These are phyloP conservation scores for Uromyces viciae-fabae DNA, from an alignment of 1,284 basidiomycete species.

Conservation along the genomic window DNA sequence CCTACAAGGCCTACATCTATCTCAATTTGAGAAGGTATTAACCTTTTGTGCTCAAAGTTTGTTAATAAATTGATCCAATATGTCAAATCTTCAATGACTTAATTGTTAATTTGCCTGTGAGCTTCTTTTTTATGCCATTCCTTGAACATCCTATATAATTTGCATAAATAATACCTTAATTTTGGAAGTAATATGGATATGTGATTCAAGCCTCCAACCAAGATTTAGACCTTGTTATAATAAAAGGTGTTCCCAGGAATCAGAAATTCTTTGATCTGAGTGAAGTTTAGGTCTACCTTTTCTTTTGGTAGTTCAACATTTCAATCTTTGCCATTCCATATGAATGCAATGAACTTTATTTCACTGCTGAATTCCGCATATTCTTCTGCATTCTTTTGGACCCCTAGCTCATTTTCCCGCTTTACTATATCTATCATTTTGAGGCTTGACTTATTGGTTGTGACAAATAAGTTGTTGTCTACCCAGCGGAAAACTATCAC, in stretches of 20 bases:
- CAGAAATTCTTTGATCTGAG: neutral
- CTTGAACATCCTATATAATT: neutral
- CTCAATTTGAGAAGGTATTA: neutral
- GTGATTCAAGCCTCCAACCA: neutral
- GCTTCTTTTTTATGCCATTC: neutral
- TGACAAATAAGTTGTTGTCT: neutral
- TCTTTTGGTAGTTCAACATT: neutral
- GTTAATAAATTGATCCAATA: neutral
- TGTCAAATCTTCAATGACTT: neutral
- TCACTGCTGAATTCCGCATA: neutral
- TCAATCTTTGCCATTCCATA: neutral
- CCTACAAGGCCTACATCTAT: neutral
- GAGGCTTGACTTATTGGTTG: no score
- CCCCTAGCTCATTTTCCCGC: neutral
- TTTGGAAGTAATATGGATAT: neutral
- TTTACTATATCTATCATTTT: neutral
- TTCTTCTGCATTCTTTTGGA: neutral
- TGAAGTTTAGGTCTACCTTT: neutral
- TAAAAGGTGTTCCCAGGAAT: neutral
- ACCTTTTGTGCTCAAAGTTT: neutral
- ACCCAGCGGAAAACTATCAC: slow-evolving; percentile 1
- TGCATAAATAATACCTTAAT: neutral
- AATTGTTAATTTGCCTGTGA: neutral
- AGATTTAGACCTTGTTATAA: neutral
- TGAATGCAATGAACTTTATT: neutral